Evolutionary conservation across 2,329 filamentous ascomycete species (phyloP), one percentile per base, ranked within the genome.

Genomic region (Phyllosticta citriasiana): DNA sequence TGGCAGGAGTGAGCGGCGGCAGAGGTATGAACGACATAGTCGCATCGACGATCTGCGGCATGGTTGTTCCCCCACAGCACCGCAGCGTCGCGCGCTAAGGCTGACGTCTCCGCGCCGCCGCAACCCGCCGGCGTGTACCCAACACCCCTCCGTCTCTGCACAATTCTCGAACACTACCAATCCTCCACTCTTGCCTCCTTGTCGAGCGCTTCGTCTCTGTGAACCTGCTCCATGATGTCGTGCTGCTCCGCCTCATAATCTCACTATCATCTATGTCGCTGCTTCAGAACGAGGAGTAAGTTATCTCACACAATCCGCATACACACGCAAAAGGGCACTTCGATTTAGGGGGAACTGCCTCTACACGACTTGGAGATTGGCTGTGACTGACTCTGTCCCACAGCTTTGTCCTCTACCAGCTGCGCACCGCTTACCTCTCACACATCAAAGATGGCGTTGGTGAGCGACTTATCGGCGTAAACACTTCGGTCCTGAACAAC

Each of bases 401-500:
- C 68, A 91, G 88, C 72, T 86, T 94, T 73, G 87, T 92, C 53
- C 84, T 89, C 62, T 93, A 93, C 76, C 88, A 91, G 73, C 80
- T 95, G 61, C 87, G 89, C 58, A 88, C 88, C 47, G 87, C 87
- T 68, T 94, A 94, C 71, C 84, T 95, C 40, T 85, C 86, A 66
- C 84, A 89, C 65, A 86, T 92, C 66, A 88, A 88, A 66, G 89
- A 95, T 71, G 90, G 89, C 64, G 88, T 94, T 7, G 89, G 89
- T 66, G 90, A 95, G 73, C 86, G 89, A 22, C 81, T 94, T 51
- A 89, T 95, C 71, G 90, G 86, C 50, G 82, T 95, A 64, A 89
- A 93, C 73, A 86, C 91, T 69, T 81, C 82, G 65, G 88, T 92
- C 69, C 79, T 94, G 65, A 92, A 91, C 71, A 88, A 89, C 27